Evolutionary conservation across 2,329 filamentous ascomycete genomes (phyloP).

Genomic region (Cryphonectria japonica): DNA sequence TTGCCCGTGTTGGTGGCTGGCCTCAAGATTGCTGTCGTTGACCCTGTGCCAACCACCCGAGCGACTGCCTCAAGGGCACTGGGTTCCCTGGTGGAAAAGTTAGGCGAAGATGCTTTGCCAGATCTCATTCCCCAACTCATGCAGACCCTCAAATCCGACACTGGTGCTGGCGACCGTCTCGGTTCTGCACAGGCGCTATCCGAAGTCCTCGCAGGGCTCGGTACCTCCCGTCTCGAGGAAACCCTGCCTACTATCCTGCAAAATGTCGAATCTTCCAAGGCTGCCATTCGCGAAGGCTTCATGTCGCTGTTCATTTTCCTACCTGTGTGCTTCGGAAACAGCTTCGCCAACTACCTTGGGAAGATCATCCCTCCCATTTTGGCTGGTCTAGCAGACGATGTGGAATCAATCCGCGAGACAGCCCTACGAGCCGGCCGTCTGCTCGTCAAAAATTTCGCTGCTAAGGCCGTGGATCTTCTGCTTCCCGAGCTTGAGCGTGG

Average conservation of each 20-base stretch:
- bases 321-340: constrained; percentile 98
- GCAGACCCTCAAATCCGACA: constrained; percentile 96
- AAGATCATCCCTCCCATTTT: constrained; percentile 96
- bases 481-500: constrained; percentile 94
- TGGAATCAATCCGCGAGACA: constrained; percentile 97
- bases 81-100: constrained; percentile 95
- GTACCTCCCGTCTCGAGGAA: constrained; percentile 90
- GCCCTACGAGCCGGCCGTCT: constrained; percentile 90
- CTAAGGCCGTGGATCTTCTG: constrained; percentile 89
- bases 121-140: constrained; percentile 98
- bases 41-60: constrained; percentile 93
- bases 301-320: constrained; percentile 99
- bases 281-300: constrained; percentile 93
- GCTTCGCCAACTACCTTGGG: constrained; percentile 92
- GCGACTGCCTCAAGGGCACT: constrained; percentile 95
- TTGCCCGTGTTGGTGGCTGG: constrained; percentile 91
- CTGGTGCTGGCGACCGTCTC: constrained; percentile 91
- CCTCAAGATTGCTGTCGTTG: constrained; percentile 84
- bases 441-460: constrained; percentile 97
- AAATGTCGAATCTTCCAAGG: constrained; percentile 89
- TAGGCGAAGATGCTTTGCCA: constrained; percentile 93
- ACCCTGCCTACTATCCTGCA: constrained; percentile 94
- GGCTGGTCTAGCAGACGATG: constrained; percentile 89
- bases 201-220: constrained; percentile 93
- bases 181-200: constrained; percentile 95